A percentile compares a stretch with the other conserved stretches of the same genome.
These are phyloP conservation scores for Fusarium pilosicola DNA, from an alignment of 2,329 filamentous ascomycete genomes.

Conservation along the genomic window DNA sequence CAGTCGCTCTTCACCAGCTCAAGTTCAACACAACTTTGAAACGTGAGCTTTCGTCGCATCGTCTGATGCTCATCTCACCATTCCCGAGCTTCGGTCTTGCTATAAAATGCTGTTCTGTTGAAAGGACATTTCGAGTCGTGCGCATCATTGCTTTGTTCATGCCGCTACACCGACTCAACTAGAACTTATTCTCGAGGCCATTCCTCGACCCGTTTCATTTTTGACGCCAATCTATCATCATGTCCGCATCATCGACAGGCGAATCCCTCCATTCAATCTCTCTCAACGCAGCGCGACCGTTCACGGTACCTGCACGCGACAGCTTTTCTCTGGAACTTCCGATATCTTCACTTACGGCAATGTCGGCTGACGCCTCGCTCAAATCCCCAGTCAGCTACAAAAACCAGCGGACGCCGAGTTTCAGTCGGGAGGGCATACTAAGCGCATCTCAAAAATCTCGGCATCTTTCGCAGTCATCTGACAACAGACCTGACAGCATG, in stretches of 20 bases:
- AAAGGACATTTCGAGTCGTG: constrained; percentile 21
- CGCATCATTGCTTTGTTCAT: constrained; percentile 1
- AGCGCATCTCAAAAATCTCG: constrained; percentile 63
- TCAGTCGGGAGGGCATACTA: constrained; percentile 65
- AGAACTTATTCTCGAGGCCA: not conserved
- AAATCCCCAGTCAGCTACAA: constrained; percentile 64
- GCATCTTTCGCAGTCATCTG: constrained; percentile 65
- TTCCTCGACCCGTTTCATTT: constrained; percentile 33
- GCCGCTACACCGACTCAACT: not conserved
- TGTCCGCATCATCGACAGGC: constrained; percentile 65
- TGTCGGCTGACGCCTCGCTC: constrained; percentile 56
- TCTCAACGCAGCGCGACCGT: constrained; percentile 54
- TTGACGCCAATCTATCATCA: constrained; percentile 47
- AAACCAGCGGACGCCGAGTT: constrained; percentile 54
- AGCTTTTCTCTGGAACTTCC: constrained; percentile 61
- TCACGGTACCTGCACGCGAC: constrained; percentile 58
- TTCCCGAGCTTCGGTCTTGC: constrained; percentile 8
- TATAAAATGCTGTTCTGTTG: constrained; percentile 38
- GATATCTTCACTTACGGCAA: constrained; percentile 54
- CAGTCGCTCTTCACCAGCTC: not conserved
- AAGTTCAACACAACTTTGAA: constrained; percentile 3
- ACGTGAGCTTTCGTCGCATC: constrained; percentile 23
- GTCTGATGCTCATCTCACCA: constrained; percentile 28
- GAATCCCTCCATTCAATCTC: constrained; percentile 60
- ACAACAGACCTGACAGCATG: constrained; percentile 55